Evolutionary conservation across 106 monocot genomes (phyloP).

Genomic region (Cymbidium sinense): DNA sequence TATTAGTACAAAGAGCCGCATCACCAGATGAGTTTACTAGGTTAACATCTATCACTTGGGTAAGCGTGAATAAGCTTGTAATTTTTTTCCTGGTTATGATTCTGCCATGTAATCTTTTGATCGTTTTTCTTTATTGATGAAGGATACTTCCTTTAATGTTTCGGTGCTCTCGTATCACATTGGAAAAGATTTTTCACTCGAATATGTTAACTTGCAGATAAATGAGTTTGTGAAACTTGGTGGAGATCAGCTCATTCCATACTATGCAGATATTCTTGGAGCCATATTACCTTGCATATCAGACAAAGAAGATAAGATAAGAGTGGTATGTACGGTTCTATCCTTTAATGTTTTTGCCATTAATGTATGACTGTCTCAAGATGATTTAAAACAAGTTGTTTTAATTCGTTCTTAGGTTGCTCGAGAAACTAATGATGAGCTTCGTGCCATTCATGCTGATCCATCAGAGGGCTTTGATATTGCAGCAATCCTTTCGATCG

Average conservation of each 20-base stretch:
- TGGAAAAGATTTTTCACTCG: neutral
- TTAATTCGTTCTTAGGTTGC: slow-evolving; percentile 44
- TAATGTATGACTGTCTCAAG: no score
- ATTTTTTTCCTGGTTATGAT: neutral
- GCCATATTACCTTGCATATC: slow-evolving; percentile 92
- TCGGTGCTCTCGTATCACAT: neutral
- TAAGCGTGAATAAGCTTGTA: slow-evolving; percentile 24
- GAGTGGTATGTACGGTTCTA: slow-evolving; percentile 27
- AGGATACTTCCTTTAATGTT: neutral
- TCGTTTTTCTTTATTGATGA: neutral
- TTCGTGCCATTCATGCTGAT: slow-evolving; percentile 69
- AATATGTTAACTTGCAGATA: slow-evolving; percentile 46
- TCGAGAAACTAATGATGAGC: slow-evolving; percentile 91
- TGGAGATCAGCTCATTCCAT: slow-evolving; percentile 84
- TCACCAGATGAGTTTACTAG: slow-evolving; percentile 94
- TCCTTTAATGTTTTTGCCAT: neutral
- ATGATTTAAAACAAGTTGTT: neutral
- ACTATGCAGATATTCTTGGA: slow-evolving; percentile 91
- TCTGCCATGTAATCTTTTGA: neutral
- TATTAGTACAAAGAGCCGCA: slow-evolving; percentile 79
- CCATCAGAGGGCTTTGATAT: slow-evolving; percentile 82
- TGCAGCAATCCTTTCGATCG: slow-evolving; percentile 69
- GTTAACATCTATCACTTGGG: slow-evolving; percentile 92
- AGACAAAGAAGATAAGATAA: slow-evolving; percentile 86
- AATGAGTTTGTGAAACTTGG: slow-evolving; percentile 97